Conservation (phyloP, 2,329 filamentous ascomycete species). For the Lecanosticta acicola region DNA sequence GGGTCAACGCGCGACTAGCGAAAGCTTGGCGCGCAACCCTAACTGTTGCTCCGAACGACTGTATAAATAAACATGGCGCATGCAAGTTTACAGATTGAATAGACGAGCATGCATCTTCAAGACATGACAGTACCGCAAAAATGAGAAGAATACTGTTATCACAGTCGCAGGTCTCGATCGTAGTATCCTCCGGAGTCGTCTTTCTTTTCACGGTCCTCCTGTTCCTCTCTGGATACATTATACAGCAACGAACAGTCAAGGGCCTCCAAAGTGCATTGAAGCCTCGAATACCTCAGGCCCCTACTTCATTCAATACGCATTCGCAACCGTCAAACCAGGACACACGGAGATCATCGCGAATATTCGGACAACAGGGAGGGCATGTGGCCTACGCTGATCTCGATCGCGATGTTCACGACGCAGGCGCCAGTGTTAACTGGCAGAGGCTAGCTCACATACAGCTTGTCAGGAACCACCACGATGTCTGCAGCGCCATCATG, state of each 20-base stretch:
- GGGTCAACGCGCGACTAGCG: neutral
- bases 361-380: constrained; percentile 23
- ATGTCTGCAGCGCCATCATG: constrained; percentile 48
- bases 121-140: neutral
- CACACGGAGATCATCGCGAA: constrained; percentile 22
- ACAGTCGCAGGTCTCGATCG: constrained; percentile 64
- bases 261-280: constrained; percentile 70
- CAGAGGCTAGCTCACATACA: constrained; percentile 44
- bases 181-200: constrained; percentile 60
- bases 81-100: constrained; percentile 7
- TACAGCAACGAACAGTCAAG: constrained; percentile 79
- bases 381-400: constrained; percentile 27
- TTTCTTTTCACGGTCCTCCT: constrained; percentile 72
- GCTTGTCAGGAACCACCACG: constrained; percentile 40
- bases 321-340: constrained; percentile 9
- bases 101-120: constrained; percentile 4
- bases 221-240: constrained; percentile 79
- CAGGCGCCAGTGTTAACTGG: constrained; percentile 37
- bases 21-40: neutral
- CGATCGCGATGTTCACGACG: constrained; percentile 19
- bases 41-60: constrained; percentile 3
- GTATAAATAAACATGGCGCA: neutral
- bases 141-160: constrained; percentile 35
- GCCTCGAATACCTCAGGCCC: constrained; percentile 43
- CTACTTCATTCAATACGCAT: constrained; percentile 19